These are phyloP conservation scores for Austroboletus eburneus DNA, from an alignment of 768 basidiomycete genomes.

Conservation along the genomic window DNA sequence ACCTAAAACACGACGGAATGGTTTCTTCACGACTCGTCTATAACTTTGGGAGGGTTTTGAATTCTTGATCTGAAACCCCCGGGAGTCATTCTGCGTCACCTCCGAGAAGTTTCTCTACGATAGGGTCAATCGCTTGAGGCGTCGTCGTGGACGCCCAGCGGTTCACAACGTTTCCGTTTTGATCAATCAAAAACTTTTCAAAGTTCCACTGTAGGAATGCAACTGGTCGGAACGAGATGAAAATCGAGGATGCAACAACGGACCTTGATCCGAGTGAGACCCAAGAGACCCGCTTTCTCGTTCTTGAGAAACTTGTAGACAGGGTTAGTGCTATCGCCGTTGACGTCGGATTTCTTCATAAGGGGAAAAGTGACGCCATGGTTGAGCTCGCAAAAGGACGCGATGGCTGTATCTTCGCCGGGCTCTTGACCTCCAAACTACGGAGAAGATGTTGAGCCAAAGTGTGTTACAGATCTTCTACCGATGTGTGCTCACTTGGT, in stretches of 20 bases:
- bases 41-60: too few species aligned
- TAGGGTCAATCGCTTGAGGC: too few species aligned
- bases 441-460: too few species aligned
- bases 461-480: too few species aligned
- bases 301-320: slow-evolving; percentile 70
- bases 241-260: slow-evolving; percentile 10
- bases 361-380: slow-evolving; percentile 89
- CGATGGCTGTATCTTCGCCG: slow-evolving; percentile 70
- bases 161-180: slow-evolving; percentile 57
- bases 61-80: too few species aligned
- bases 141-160: too few species aligned
- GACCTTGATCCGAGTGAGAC: slow-evolving; percentile 61
- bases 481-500: slow-evolving; percentile 50
- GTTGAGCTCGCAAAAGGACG: slow-evolving; percentile 72
- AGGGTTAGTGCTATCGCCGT: slow-evolving; percentile 79
- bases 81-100: too few species aligned
- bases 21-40: too few species aligned
- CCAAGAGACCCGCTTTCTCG: slow-evolving; percentile 67
- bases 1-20: too few species aligned
- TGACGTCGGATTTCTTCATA: slow-evolving; percentile 92
- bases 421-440: slow-evolving; percentile 89
- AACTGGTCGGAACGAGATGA: not conserved
- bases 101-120: too few species aligned
- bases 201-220: slow-evolving; percentile 69
- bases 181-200: slow-evolving; percentile 71